Conservation (phyloP, 1,139 yeast genomes). For the Candida glucosophila region DNA sequence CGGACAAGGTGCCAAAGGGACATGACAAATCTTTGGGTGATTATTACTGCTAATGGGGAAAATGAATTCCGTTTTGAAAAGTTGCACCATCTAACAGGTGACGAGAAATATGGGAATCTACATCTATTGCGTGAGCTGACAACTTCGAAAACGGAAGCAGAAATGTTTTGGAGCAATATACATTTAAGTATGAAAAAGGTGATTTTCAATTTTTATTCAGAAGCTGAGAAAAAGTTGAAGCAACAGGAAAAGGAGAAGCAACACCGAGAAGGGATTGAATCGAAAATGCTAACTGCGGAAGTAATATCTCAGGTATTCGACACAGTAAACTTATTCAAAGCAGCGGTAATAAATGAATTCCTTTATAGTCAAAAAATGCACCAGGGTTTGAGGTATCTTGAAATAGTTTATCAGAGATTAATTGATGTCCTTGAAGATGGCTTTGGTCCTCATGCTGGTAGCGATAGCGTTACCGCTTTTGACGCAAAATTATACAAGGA, state of each 20-base stretch:
- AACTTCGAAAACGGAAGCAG: slow-evolving; percentile 19
- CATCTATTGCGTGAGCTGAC: slow-evolving; percentile 11
- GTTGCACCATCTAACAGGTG: slow-evolving; percentile 23
- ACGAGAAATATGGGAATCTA: slow-evolving; percentile 24
- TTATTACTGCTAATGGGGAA: too few relatives aligned
- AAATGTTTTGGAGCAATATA: slow-evolving; percentile 19
- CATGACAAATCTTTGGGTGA: too few relatives aligned
- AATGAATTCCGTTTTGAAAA: slow-evolving; percentile 15
- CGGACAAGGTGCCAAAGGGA: slow-evolving; percentile 11
- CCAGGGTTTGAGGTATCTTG: slow-evolving; percentile 19
- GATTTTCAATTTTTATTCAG: slow-evolving; percentile 28
- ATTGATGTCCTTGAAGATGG: slow-evolving; percentile 12
- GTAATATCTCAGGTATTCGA: too few relatives aligned
- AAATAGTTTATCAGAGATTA: slow-evolving; percentile 25
- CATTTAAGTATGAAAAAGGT: slow-evolving; percentile 20
- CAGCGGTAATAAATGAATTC: slow-evolving; percentile 26
- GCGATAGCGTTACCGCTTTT: too few relatives aligned
- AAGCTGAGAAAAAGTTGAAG: slow-evolving; percentile 23
- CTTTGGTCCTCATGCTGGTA: too few relatives aligned
- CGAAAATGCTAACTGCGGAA: too few relatives aligned
- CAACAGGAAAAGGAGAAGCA: slow-evolving; percentile 29
- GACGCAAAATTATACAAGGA: slow-evolving; percentile 22
- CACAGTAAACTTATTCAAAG: slow-evolving; percentile 31
- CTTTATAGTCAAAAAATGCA: slow-evolving; percentile 28
- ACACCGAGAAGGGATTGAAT: too few relatives aligned